Evolutionary conservation across 768 basidiomycete genomes (phyloP).

Genomic region (Boletus rufocinnamomeus): DNA sequence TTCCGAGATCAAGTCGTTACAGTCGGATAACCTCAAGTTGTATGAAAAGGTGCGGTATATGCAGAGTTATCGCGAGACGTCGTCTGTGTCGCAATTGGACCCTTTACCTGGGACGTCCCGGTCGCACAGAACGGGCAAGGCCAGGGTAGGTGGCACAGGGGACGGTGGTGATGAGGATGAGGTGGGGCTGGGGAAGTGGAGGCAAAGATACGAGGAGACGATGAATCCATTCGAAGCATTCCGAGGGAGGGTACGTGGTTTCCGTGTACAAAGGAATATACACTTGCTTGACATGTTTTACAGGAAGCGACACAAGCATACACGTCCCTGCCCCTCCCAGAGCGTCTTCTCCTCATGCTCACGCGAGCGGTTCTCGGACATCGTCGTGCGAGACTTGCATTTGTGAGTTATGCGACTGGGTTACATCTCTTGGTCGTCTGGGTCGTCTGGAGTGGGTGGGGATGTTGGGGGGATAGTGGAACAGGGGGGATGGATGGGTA

Average conservation of each 20-base stretch:
- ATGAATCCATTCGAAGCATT: conserved; percentile 99
- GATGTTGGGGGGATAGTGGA: conserved; percentile 59
- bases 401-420: conserved; percentile 82
- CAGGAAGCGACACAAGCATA: conserved; percentile 97
- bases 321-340: conserved; percentile 86
- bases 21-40: conserved; percentile 94
- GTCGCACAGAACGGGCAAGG: conserved; percentile 6
- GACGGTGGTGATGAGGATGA: conserved; percentile 39
- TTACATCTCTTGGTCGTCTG: conserved; percentile 83
- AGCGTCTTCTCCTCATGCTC: conserved; percentile 81
- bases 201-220: conserved; percentile 89
- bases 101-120: conserved; percentile 52
- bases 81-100: conserved; percentile 63
- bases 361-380: conserved; percentile 88
- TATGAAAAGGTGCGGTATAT: conserved; percentile 99
- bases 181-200: conserved; percentile 86
- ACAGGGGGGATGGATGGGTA: background rate
- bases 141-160: conserved; percentile 1
- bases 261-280: background rate
- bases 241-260: conserved; percentile 78
- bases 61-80: conserved; percentile 90
- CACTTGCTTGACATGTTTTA: background rate
- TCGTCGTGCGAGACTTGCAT: conserved; percentile 84
- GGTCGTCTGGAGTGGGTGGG: conserved; percentile 57
- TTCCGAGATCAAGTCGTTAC: conserved; percentile 86